Evolutionary conservation across 306 rosid species (phyloP), one percentile per base, ranked within the genome.

Genomic region (Fragaria nilgerrensis): DNA sequence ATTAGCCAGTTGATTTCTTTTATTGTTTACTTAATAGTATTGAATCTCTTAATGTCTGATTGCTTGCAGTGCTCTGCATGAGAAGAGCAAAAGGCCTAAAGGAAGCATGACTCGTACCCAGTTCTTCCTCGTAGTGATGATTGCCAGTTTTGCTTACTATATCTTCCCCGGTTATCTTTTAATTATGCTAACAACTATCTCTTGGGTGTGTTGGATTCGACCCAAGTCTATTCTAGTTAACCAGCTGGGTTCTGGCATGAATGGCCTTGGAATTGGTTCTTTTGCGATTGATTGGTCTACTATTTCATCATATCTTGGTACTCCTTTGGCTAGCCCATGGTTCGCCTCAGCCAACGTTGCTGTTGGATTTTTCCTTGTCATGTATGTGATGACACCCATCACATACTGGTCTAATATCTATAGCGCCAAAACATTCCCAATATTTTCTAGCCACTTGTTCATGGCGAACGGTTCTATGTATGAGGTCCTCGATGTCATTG

Each of bases 311-410:
- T 90, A 89, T 83, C 90, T 90, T 65, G 86, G 87, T 6, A 93
- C 90, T 75, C 97, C 97, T 70, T 70, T 93, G 5, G 97, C 94
- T 27, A 93, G 96, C 17, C 96, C 96, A 5, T 90, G 92, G 94
- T 93, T 90, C 71, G 92, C 94, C 36, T 89, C 94, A 12, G 92
- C 88, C 47, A 93, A 90, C 64, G 8, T 86, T 63, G 88, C 85
- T 44, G 85, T 77, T 75, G 96, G 96, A 29, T 93, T 89, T 69
- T 0, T 80, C 20, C 64, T 93, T 12, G 34, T 87, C 10, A 86
- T 89, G 91, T 90, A 92, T 82, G 89, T 92, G 63, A 85, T 92
- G 91, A 86, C 92, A 59, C 97, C 97, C 65, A 43, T 90, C 53
- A 2, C 45, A 66, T 93, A 93, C 79, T 90, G 85, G 85, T 20